Percentiles rank a stretch among this genome's conserved stretches.
Conservation (phyloP, 108 stramenopile genomes). For the Ochromonas danica region DNA sequence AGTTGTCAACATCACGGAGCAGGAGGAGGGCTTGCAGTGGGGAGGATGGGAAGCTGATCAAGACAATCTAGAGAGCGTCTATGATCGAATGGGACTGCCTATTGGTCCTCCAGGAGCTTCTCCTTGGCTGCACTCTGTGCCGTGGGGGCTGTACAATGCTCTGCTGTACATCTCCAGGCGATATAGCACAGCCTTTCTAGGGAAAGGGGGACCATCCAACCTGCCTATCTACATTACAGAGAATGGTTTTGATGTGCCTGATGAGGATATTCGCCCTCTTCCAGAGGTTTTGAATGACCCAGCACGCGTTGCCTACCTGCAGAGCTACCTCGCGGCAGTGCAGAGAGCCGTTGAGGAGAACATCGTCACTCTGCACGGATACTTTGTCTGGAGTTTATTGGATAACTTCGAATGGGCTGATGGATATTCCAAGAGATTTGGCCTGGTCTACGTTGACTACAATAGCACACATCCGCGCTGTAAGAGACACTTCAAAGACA, state of each 20-base stretch:
- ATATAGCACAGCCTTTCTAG: conserved; percentile 31
- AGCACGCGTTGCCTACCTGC: conserved; percentile 20
- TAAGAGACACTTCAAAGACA: conserved; percentile 70
- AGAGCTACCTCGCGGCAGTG: conserved; percentile 39
- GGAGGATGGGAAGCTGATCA: not conserved
- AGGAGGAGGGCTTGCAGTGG: conserved; percentile 51
- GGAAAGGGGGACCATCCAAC: not conserved
- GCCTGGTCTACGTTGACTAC: conserved; percentile 80
- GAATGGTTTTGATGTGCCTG: conserved; percentile 47
- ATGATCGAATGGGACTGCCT: conserved; percentile 17
- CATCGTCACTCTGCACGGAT: conserved; percentile 73
- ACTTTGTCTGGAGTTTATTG: conserved; percentile 88
- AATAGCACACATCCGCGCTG: conserved; percentile 61
- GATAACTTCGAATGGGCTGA: conserved; percentile 90
- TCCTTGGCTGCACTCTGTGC: conserved; percentile 50
- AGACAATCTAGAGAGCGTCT: conserved; percentile 34
- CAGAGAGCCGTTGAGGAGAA: conserved; percentile 21
- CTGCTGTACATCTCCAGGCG: conserved; percentile 50
- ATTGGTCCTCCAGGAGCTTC: conserved; percentile 47
- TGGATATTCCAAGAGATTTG: conserved; percentile 79
- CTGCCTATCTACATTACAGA: conserved; percentile 50
- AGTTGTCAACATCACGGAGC: conserved; percentile 63
- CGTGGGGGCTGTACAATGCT: conserved; percentile 49
- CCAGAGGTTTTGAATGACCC: not conserved
- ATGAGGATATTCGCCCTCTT: not conserved